These are phyloP conservation scores for Trichoderma sp. DNA, from an alignment of 2,329 filamentous ascomycete genomes.

Conservation along the genomic window DNA sequence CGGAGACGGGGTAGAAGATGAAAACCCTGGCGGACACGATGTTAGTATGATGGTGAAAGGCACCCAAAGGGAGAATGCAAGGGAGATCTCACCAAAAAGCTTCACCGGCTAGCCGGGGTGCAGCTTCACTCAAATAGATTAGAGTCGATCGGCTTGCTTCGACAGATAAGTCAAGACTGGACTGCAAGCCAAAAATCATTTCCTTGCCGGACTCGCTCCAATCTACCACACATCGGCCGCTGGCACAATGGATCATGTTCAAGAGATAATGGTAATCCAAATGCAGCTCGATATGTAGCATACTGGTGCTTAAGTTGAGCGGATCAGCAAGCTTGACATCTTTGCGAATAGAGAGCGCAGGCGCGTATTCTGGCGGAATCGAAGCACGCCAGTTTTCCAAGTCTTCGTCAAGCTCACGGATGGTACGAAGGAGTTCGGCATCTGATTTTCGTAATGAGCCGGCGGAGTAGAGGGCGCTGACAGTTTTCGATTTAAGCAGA, in stretches of 20 bases:
- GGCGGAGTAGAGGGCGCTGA: constrained; percentile 48
- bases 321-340: constrained; percentile 28
- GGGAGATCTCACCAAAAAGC: constrained; percentile 42
- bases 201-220: constrained; percentile 24
- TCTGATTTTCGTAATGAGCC: constrained; percentile 48
- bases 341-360: constrained; percentile 42
- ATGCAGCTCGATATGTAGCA: constrained; percentile 47
- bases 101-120: constrained; percentile 42
- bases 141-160: constrained; percentile 56
- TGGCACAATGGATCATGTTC: constrained; percentile 54
- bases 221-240: constrained; percentile 45
- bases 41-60: neutral
- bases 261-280: constrained; percentile 56
- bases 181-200: constrained; percentile 44
- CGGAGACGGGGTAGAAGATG: constrained; percentile 55
- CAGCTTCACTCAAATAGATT: constrained; percentile 43
- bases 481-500: constrained; percentile 50
- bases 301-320: constrained; percentile 35
- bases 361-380: constrained; percentile 43
- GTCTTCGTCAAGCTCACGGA: constrained; percentile 55
- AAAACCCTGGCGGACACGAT: constrained; percentile 41
- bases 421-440: constrained; percentile 51
- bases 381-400: constrained; percentile 54
- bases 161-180: constrained; percentile 51
- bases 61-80: neutral